Evolutionary conservation across 306 rosid species (phyloP).

Genomic region (Luffa acutangula): DNA sequence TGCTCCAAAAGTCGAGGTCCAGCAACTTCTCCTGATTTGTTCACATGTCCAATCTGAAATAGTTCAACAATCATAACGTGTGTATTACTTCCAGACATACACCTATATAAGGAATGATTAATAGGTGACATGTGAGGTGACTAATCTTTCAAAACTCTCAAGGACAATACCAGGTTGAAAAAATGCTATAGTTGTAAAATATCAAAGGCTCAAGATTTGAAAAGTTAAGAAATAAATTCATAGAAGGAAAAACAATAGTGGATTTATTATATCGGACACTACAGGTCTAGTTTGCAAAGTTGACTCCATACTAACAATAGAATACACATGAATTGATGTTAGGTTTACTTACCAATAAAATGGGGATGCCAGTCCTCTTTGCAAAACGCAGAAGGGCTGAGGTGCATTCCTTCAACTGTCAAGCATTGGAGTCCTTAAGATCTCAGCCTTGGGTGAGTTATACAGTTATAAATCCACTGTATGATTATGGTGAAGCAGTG

Average conservation of each 20-base stretch:
- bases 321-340: not conserved
- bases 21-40: conserved; percentile 84
- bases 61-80: not conserved
- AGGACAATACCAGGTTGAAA: not conserved
- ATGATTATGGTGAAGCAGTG: not conserved
- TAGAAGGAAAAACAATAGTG: not conserved
- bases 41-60: conserved; percentile 80
- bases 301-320: not conserved
- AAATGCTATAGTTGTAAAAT: not conserved
- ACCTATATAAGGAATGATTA: not conserved
- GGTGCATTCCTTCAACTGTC: conserved; percentile 89
- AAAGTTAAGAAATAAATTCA: not conserved
- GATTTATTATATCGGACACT: not conserved
- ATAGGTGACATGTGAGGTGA: not conserved
- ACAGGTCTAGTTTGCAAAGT: not conserved
- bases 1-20: conserved; percentile 96
- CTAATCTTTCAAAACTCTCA: not conserved
- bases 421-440: conserved; percentile 7
- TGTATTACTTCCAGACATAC: not conserved
- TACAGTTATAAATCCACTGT: not conserved
- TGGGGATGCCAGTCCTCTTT: conserved; percentile 63
- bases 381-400: conserved; percentile 77
- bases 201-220: not conserved
- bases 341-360: conserved; percentile 55
- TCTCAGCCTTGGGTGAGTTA: not conserved